A percentile compares a stretch with the other conserved stretches of the same genome.
phyloP scores from a whole-genome alignment of 495 filamentous ascomycete species.

The Hyphodiscus hymeniophilus region DNA sequence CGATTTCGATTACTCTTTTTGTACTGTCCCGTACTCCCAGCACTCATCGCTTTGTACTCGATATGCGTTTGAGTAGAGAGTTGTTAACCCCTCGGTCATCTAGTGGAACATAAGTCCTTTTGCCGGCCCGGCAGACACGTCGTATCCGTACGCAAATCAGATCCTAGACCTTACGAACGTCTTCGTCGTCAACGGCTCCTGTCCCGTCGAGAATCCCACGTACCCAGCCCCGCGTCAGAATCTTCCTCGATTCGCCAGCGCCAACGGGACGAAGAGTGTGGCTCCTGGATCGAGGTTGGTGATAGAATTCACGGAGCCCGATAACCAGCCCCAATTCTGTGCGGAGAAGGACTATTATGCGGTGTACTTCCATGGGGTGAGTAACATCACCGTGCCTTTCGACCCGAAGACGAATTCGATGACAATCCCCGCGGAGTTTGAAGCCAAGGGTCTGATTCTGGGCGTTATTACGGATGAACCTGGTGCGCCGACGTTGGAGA shows the following conservation, averaged over 20 bases:
- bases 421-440: constrained; percentile 35
- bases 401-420: constrained; percentile 26
- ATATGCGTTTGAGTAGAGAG: too few species aligned
- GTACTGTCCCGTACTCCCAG: too few species aligned
- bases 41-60: too few species aligned
- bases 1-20: too few species aligned
- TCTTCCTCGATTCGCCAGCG: constrained; percentile 31
- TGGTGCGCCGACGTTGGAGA: constrained; percentile 38
- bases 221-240: constrained; percentile 37
- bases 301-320: background rate
- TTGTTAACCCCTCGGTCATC: too few species aligned
- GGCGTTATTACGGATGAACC: constrained; percentile 32
- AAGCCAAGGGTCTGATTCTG: constrained; percentile 36
- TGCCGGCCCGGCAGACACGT: constrained; percentile 38
- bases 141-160: constrained; percentile 44
- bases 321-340: constrained; percentile 23
- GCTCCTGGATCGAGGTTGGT: too few species aligned
- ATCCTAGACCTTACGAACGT: constrained; percentile 40
- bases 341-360: constrained; percentile 34
- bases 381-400: constrained; percentile 36
- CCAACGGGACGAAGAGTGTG: constrained; percentile 4
- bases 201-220: constrained; percentile 36
- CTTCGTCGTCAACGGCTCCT: constrained; percentile 38
- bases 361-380: constrained; percentile 42
- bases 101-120: constrained; percentile 40